A percentile compares a stretch with the other conserved stretches of the same genome.
Evolutionary conservation across 2,329 filamentous ascomycete genomes (phyloP).

Genomic region (Delphinella strobiligena): DNA sequence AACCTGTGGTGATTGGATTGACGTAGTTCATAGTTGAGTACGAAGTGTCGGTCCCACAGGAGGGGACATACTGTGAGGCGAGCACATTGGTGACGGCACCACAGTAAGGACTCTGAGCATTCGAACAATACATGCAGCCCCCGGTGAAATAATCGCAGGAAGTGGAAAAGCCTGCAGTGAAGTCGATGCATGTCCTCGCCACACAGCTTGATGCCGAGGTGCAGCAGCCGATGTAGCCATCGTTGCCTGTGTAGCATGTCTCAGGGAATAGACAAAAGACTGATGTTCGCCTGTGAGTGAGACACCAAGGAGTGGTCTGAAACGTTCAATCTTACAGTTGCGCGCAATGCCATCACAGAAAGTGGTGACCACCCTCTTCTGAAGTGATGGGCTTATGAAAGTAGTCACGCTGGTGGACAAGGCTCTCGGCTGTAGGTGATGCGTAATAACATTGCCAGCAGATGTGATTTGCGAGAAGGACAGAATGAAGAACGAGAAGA

Average conservation of each 20-base stretch:
- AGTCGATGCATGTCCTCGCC: slow-evolving; percentile 12
- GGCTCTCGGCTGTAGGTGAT: too few species aligned
- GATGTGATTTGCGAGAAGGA: too few species aligned
- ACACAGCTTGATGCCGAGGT: slow-evolving; percentile 9
- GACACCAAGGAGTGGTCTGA: too few species aligned
- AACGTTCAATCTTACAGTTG: too few species aligned
- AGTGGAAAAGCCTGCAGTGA: slow-evolving; percentile 3
- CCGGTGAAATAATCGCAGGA: slow-evolving; percentile 12
- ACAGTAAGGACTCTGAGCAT: neutral
- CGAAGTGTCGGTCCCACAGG: neutral
- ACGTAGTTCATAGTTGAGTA: neutral
- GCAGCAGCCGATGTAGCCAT: slow-evolving; percentile 13
- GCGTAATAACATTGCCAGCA: too few species aligned
- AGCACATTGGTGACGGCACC: neutral
- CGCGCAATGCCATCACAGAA: too few species aligned
- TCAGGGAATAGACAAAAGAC: slow-evolving; percentile 2
- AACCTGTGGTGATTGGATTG: neutral
- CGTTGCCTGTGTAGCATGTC: slow-evolving; percentile 11
- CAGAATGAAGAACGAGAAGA: too few species aligned
- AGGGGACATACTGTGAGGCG: neutral
- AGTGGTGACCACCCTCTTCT: too few species aligned
- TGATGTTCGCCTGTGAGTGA: neutral
- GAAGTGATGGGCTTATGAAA: too few species aligned
- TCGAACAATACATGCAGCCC: slow-evolving; percentile 13
- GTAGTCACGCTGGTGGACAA: too few species aligned